These are phyloP conservation scores for Thalassiosira livingstoniorum DNA, from an alignment of 352 stramenopile genomes.

Conservation along the genomic window DNA sequence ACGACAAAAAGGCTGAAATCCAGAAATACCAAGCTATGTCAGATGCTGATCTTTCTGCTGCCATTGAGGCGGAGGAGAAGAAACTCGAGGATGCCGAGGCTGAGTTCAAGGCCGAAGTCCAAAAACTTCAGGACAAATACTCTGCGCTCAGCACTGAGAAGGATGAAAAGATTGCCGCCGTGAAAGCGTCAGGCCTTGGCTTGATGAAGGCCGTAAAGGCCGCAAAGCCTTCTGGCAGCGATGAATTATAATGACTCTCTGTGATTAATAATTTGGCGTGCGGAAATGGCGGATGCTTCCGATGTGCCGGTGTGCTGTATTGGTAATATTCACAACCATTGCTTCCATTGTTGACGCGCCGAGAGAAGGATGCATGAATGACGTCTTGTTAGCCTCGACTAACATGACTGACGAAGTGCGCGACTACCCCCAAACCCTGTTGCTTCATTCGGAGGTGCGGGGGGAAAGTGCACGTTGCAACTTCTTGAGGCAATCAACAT, in stretches of 20 bases:
- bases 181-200: conserved; percentile 78
- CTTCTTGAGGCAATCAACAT: conserved; percentile 26
- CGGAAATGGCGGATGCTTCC: background rate
- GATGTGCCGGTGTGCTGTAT: too few species aligned
- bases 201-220: conserved; percentile 86
- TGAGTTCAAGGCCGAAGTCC: conserved; percentile 69
- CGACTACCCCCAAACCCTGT: conserved; percentile 47
- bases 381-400: conserved; percentile 27
- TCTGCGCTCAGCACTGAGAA: conserved; percentile 62
- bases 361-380: conserved; percentile 52
- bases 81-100: conserved; percentile 65
- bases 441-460: conserved; percentile 57
- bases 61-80: conserved; percentile 65
- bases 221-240: conserved; percentile 57
- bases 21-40: conserved; percentile 68
- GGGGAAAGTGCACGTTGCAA: conserved; percentile 47
- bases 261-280: background rate
- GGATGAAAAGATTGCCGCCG: conserved; percentile 69
- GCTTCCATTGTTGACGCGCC: conserved; percentile 13
- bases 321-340: too few species aligned
- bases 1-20: conserved; percentile 74
- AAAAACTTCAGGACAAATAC: conserved; percentile 77
- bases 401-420: conserved; percentile 43
- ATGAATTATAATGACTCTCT: conserved; percentile 59
- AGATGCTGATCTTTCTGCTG: conserved; percentile 53